Conservation (phyloP, 169 alveolate genomes). For the Cryptosporidium tyzzeri region DNA sequence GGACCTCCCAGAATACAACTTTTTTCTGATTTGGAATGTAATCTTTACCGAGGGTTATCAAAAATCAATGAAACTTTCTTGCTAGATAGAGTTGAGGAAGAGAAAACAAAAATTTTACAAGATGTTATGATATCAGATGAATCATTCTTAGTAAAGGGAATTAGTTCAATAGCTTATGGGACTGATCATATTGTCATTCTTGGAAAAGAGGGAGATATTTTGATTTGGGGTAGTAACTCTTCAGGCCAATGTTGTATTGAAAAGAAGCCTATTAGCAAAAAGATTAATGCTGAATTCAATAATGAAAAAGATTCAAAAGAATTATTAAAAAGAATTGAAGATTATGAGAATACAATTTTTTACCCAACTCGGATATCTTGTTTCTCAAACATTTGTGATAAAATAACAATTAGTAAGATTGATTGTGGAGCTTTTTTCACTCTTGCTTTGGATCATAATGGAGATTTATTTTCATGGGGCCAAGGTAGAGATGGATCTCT, state of each 20-base stretch:
- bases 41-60: slow-evolving; percentile 13
- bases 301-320: background rate
- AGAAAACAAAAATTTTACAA: slow-evolving; percentile 9
- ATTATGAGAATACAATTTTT: slow-evolving; percentile 4
- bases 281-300: background rate
- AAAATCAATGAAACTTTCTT: slow-evolving; percentile 5
- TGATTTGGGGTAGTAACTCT: slow-evolving; percentile 60
- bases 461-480: slow-evolving; percentile 60
- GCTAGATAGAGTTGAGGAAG: slow-evolving; percentile 21
- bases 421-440: slow-evolving; percentile 57
- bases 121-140: slow-evolving; percentile 25
- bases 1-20: slow-evolving; percentile 40
- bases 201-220: slow-evolving; percentile 34
- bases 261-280: background rate
- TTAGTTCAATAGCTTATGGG: slow-evolving; percentile 27
- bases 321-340: slow-evolving; percentile 33
- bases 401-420: background rate
- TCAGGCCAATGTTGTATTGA: slow-evolving; percentile 56
- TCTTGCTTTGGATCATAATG: slow-evolving; percentile 42
- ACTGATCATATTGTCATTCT: slow-evolving; percentile 27
- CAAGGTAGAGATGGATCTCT: slow-evolving; percentile 70
- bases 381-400: slow-evolving; percentile 10
- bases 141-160: background rate
- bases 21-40: slow-evolving; percentile 44
- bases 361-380: slow-evolving; percentile 10